Base-by-base conservation (phyloP, 345 rosid genomes). In the Hibiscus syriacus region DNA sequence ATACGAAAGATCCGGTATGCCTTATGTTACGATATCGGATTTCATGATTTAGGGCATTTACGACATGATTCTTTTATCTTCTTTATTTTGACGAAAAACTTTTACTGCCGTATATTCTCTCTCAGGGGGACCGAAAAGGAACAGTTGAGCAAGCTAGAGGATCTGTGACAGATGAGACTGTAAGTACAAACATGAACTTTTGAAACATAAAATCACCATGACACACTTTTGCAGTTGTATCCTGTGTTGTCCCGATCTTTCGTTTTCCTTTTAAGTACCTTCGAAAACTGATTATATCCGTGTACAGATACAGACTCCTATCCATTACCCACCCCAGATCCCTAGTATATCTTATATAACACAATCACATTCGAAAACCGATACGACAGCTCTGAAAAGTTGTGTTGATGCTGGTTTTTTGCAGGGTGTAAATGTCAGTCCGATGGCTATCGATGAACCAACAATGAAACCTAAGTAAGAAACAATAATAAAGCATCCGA, bases 371-470 rank as follows among this genome's bases (percentile, higher is more conserved):
- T 9, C 45, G 25, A 16, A 55, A 41, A 38, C 29, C 8, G 9
- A 32, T 46, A 20, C 26, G 25, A 19, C 50, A 29, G 34, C 20
- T 55, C 41, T 57, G 41, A 39, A 39, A 57, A 17, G 29, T 46
- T 58, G 43, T 9, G 34, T 29, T 19, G 46, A 12, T 36, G 4
- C 46, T 73, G 27, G 4, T 55, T 22, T n/a, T 22, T 63, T 79
- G 79, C 89, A 92, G 96, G 86, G 70, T 52, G 34, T 66, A 60
- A 89, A 81, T 63, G 59, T 67, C 34, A 80, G 73, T 73, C 72
- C 89, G 5, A 81, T 86, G 88, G 77, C 78, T 66, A 74, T 85
- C 52, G 96, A 88, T 72, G 98, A 82, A 68, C 72, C 84, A 64
- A 73, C 70, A 64, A 75, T 83, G 74, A 87, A 87, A 77, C 73